phyloP scores from a whole-genome alignment of 2,329 filamentous ascomycete species.

The Myriosclerotinia scirpicola region DNA sequence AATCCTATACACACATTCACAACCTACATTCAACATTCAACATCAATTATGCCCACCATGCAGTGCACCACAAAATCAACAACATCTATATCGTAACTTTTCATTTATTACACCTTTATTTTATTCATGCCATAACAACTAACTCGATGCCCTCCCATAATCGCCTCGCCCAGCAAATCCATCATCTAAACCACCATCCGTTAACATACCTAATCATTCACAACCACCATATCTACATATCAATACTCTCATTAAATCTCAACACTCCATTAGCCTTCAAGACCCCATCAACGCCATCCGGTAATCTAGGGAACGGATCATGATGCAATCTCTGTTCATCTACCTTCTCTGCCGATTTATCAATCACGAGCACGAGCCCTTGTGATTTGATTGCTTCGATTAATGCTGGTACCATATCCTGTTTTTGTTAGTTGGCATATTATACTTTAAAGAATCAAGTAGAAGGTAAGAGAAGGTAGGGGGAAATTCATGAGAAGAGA shows the following conservation, averaged over 20 bases:
- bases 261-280: slow-evolving; percentile 84
- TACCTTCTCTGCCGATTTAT: slow-evolving; percentile 62
- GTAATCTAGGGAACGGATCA: slow-evolving; percentile 60
- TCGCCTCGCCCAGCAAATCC: background rate
- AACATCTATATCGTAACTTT: no score
- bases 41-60: background rate
- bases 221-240: slow-evolving; percentile 50
- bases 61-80: background rate
- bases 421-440: slow-evolving; percentile 32
- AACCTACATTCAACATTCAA: no score
- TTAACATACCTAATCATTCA: no score
- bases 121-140: background rate
- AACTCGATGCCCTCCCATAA: background rate
- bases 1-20: no score
- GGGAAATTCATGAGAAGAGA: background rate
- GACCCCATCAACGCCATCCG: slow-evolving; percentile 83
- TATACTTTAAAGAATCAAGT: background rate
- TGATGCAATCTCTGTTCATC: slow-evolving; percentile 40
- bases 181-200: background rate
- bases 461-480: background rate
- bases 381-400: slow-evolving; percentile 93
- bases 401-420: slow-evolving; percentile 92
- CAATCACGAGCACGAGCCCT: slow-evolving; percentile 86
- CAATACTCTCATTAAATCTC: slow-evolving; percentile 90
- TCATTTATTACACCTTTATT: background rate